Conservation (phyloP, 768 basidiomycete genomes). For the Mycena amicta region DNA sequence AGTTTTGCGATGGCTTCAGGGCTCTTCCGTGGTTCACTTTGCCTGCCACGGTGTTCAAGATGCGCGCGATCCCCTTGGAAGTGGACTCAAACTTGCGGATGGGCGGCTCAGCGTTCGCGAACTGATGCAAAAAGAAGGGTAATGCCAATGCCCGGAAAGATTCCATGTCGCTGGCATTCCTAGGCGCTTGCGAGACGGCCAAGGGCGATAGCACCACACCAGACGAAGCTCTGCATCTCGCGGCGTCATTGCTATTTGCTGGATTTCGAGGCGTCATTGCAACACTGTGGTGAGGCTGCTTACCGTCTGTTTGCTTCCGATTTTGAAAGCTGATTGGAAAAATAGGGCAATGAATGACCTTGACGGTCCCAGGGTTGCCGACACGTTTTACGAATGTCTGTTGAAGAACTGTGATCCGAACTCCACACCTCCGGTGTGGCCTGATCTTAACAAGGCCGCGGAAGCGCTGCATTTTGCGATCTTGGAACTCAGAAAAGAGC, state of each 20-base stretch:
- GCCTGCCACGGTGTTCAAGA: slow-evolving; percentile 27
- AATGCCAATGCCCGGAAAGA: background rate
- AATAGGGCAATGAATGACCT: slow-evolving; percentile 2
- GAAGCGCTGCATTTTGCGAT: slow-evolving; percentile 1
- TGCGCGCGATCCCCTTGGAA: slow-evolving; percentile 17
- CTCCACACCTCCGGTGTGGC: background rate
- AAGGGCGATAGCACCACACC: background rate
- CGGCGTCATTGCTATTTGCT: slow-evolving; percentile 13
- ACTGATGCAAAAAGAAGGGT: slow-evolving; percentile 1
- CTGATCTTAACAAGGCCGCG: background rate
- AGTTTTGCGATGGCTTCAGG: slow-evolving; percentile 3
- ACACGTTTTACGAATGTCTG: background rate
- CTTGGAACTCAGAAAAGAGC: background rate
- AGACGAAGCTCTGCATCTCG: slow-evolving; percentile 19
- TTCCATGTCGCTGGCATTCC: background rate
- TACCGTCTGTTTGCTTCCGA: no score
- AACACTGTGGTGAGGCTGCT: slow-evolving; percentile 15
- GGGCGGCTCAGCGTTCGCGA: slow-evolving; percentile 12
- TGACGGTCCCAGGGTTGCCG: slow-evolving; percentile 1
- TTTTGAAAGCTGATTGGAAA: background rate
- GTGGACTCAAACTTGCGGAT: slow-evolving; percentile 22
- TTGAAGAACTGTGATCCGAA: background rate
- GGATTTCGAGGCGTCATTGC: slow-evolving; percentile 22
- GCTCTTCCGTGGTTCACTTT: slow-evolving; percentile 20
- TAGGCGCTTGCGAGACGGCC: slow-evolving; percentile 6